Evolutionary conservation across 75 land plant species (phyloP).

Genomic region (Ceratopteris richardii): DNA sequence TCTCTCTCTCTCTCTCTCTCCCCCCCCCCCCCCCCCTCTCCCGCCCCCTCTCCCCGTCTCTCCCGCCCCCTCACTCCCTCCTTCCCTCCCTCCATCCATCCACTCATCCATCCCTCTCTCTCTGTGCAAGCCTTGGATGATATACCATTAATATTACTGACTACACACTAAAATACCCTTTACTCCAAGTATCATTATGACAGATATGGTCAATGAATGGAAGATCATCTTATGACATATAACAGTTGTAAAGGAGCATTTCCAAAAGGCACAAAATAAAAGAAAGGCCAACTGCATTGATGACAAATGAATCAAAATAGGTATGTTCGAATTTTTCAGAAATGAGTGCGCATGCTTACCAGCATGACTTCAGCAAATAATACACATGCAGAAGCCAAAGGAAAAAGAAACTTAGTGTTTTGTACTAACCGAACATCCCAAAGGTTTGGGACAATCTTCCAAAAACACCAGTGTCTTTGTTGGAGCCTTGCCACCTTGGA

Average conservation of each 20-base stretch:
- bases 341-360: not conserved
- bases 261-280: no score
- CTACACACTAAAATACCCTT: no score
- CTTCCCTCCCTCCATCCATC: not conserved
- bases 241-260: no score
- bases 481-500: constrained; percentile 30
- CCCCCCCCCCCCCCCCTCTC: not conserved
- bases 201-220: no score
- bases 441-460: constrained; percentile 85
- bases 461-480: constrained; percentile 70
- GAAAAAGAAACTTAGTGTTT: no score
- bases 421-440: constrained; percentile 72
- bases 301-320: no score
- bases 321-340: no score
- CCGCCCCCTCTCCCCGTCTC: not conserved
- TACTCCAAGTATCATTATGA: no score
- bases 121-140: not conserved
- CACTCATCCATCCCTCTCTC: not conserved
- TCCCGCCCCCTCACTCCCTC: not conserved
- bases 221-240: no score
- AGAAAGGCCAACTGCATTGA: no score
- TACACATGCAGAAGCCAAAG: not conserved
- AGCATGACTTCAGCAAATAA: not conserved
- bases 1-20: no score
- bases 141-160: not conserved